Conservation (phyloP, 176 grass and related monocot species). For the Eleusine coracana region DNA sequence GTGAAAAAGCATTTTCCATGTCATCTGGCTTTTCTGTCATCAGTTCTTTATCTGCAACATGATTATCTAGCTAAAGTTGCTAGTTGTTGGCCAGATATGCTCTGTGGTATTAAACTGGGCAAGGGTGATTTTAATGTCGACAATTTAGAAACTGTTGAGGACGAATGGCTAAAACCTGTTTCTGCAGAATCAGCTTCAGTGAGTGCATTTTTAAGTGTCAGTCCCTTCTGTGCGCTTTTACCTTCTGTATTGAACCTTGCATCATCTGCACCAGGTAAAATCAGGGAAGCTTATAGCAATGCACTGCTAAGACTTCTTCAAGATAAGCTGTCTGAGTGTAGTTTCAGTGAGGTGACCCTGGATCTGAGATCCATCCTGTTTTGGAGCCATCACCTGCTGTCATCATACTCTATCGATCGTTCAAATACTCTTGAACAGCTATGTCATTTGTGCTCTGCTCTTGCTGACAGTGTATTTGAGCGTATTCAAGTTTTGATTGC, state of each 20-base stretch:
- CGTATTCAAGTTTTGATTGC: conserved; percentile 46
- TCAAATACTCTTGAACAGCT: conserved; percentile 61
- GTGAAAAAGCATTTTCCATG: conserved; percentile 59
- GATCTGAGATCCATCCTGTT: conserved; percentile 73
- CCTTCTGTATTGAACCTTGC: conserved; percentile 60
- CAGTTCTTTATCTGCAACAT: conserved; percentile 72
- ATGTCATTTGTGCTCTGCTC: conserved; percentile 62
- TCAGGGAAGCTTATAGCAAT: conserved; percentile 38
- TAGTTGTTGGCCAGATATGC: conserved; percentile 63
- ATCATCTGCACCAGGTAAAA: conserved; percentile 39
- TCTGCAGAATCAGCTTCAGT: conserved; percentile 57
- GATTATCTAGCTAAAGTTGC: conserved; percentile 71
- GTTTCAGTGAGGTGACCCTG: conserved; percentile 54
- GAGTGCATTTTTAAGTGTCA: conserved; percentile 65
- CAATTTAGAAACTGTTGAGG: conserved; percentile 22
- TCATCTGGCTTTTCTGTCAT: conserved; percentile 66
- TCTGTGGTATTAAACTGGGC: conserved; percentile 51
- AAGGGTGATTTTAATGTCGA: conserved; percentile 45
- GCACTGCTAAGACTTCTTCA: conserved; percentile 58
- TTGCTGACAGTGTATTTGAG: conserved; percentile 74
- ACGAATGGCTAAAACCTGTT: conserved; percentile 28
- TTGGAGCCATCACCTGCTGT: conserved; percentile 69
- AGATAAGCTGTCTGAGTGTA: conserved; percentile 66
- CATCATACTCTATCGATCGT: conserved; percentile 55
- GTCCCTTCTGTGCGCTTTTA: conserved; percentile 71